These are phyloP conservation scores for Aspergillus sp. DNA, from an alignment of 2,329 filamentous ascomycete genomes.

Conservation along the genomic window DNA sequence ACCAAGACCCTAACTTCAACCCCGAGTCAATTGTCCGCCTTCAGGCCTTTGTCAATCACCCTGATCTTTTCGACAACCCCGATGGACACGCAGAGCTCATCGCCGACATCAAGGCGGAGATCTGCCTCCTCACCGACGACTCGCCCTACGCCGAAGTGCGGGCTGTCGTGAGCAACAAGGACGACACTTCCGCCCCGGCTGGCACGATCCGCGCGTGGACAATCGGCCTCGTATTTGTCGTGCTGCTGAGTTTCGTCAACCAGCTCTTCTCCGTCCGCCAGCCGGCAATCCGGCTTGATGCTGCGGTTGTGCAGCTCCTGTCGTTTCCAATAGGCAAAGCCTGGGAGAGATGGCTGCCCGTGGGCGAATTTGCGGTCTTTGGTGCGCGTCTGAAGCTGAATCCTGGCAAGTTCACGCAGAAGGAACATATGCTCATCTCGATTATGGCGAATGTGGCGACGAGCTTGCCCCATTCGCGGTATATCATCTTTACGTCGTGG, in stretches of 20 bases:
- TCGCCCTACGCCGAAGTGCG: constrained; percentile 20
- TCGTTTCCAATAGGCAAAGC: constrained; percentile 7
- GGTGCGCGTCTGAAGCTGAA: constrained; percentile 8
- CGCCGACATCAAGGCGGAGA: neutral
- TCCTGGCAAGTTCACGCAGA: constrained; percentile 12
- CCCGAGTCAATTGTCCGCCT: neutral
- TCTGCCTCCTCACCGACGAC: constrained; percentile 1
- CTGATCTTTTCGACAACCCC: constrained; percentile 1
- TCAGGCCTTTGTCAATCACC: neutral
- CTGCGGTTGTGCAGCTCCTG: constrained; percentile 3
- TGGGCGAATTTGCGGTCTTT: constrained; percentile 1
- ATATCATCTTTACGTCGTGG: constrained; percentile 6
- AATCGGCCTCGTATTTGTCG: constrained; percentile 35
- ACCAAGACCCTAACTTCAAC: constrained; percentile 4
- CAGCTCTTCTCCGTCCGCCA: constrained; percentile 18
- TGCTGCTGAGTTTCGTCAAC: constrained; percentile 17
- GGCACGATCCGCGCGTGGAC: constrained; percentile 40
- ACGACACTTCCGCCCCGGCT: constrained; percentile 17
- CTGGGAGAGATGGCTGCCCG: constrained; percentile 3
- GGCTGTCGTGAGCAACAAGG: constrained; percentile 16
- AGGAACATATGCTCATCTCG: constrained; percentile 12
- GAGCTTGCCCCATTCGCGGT: neutral
- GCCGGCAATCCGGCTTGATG: constrained; percentile 7
- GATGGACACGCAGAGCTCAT: neutral
- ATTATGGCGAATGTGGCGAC: constrained; percentile 7